Conservation (phyloP, 164 flowering plant species). For the Saururus chinensis region DNA sequence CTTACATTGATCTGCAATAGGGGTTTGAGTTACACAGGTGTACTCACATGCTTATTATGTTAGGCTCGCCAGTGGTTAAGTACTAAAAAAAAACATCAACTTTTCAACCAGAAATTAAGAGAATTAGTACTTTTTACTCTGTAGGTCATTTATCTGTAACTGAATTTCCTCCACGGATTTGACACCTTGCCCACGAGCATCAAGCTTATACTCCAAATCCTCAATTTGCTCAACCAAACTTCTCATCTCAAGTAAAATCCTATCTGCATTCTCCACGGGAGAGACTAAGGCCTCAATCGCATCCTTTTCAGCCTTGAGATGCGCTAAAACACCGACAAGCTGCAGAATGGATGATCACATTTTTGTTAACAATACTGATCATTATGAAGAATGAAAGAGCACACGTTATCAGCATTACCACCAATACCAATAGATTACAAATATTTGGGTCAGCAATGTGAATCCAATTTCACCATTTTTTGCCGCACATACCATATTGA, state of each 20-base stretch:
- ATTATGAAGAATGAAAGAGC: too few relatives aligned
- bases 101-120: background rate
- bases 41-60: too few relatives aligned
- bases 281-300: constrained; percentile 51
- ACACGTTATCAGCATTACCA: too few relatives aligned
- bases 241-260: constrained; percentile 54
- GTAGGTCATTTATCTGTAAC: constrained; percentile 42
- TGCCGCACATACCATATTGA: too few relatives aligned
- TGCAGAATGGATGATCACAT: constrained; percentile 11
- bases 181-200: constrained; percentile 59
- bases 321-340: constrained; percentile 83
- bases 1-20: too few relatives aligned
- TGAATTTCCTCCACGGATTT: constrained; percentile 70
- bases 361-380: background rate
- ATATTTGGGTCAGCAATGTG: too few relatives aligned
- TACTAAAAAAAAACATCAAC: background rate
- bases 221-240: constrained; percentile 50
- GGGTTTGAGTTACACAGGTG: too few relatives aligned
- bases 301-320: constrained; percentile 71
- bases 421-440: too few relatives aligned
- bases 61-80: too few relatives aligned
- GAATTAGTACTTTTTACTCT: constrained; percentile 10
- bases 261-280: constrained; percentile 69
- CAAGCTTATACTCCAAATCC: constrained; percentile 76
- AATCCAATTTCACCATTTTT: too few relatives aligned